Conservation (phyloP, 345 rosid species). For the Excoecaria cochinchinensis region DNA sequence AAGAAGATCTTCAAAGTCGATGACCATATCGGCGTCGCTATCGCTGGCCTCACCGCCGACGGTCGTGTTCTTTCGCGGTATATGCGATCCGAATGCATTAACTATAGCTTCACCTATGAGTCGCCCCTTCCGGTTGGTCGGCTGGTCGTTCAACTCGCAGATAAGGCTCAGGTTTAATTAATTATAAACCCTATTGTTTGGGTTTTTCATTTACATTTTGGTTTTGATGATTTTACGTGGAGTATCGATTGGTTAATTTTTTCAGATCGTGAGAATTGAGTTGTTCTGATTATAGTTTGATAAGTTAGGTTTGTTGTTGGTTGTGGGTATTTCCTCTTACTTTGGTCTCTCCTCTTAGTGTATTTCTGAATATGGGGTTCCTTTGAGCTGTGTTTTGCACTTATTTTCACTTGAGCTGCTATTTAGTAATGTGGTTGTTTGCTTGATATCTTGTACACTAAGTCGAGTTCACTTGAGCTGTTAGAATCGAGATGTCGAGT, state of each 20-base stretch:
- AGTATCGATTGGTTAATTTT: neutral
- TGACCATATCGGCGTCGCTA: constrained; percentile 96
- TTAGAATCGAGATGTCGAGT: neutral
- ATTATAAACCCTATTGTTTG: neutral
- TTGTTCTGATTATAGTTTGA: neutral
- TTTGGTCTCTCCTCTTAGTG: neutral
- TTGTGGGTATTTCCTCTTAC: neutral
- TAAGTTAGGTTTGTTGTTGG: neutral
- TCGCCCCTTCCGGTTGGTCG: constrained; percentile 97
- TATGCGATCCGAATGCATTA: constrained; percentile 94
- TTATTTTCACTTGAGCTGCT: neutral
- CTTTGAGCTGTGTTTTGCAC: neutral
- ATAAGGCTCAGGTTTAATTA: constrained; percentile 83
- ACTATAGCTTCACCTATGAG: constrained; percentile 80
- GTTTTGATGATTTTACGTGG: neutral
- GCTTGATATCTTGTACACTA: neutral
- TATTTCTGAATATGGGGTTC: neutral
- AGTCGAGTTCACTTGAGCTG: neutral
- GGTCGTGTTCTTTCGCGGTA: constrained; percentile 95
- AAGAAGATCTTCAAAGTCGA: constrained; percentile 98
- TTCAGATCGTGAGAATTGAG: neutral
- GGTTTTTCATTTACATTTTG: neutral
- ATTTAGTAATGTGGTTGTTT: neutral
- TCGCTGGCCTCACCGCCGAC: constrained; percentile 96
- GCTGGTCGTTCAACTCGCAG: constrained; percentile 93